Base-by-base conservation (phyloP, 1,139 yeast genomes). In the Lipomyces yarrowii region DNA sequence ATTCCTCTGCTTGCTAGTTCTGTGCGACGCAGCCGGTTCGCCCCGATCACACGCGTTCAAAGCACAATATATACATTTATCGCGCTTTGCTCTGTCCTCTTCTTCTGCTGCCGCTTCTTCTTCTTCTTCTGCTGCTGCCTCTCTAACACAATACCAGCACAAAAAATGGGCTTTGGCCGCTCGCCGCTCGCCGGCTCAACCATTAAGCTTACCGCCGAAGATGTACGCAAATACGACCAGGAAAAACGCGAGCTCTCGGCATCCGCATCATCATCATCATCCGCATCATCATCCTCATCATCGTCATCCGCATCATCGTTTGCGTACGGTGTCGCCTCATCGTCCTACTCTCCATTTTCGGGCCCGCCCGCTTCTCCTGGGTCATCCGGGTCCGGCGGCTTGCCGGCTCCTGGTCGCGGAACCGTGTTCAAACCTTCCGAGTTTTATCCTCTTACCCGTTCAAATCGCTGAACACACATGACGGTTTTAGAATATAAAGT, bases 201-300 rank as follows among this genome's bases (percentile, higher is more conserved):
- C 15, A 56, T 56, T 21, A 56, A 56, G 58, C 11, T 56, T 10
- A n/a, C 58, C 13, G 48, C 42, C n/a, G 58, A 35, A 6, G 58
- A 56, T 32, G 58, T 56, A 53, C 42, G 58, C 30, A 32, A 26
- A 3, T 56, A 56, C 58, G 58, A 56, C 32, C 35, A 26, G 18
- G 30, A 26, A 32, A 56, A 32, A 21, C 58, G 58, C 26, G 30
- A 23, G 26, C 39, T 21, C 30, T 35, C 23, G 8, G n/a, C 39
- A 13, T 56, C 58, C 58, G 18, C 58, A 2, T 5, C 39, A 15
- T 56, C 58, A 3, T 56, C 58, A 30, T n/a, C 51, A 11, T 55
- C 57, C 8, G n/a, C 15, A 8, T 53, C 33, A 18, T 55, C 57
- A 2, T 5, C 39, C n/a, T 56, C 58, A 3, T 56, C 58, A 30